Evolutionary conservation across 495 filamentous ascomycete species (phyloP).

Genomic region (Neurospora sp.): DNA sequence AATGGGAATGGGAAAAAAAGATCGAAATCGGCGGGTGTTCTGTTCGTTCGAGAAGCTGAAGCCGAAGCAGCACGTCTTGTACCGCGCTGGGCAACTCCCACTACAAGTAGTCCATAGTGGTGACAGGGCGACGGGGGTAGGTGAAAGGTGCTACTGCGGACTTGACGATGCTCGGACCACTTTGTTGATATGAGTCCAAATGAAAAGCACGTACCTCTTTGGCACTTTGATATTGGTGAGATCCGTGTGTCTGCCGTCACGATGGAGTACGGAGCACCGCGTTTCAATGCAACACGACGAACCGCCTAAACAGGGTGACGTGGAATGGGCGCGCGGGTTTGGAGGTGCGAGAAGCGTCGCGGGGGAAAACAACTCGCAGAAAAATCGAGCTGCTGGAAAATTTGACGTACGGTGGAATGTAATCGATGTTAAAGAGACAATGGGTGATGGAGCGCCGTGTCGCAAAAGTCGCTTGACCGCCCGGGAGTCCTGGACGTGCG

Average conservation of each 20-base stretch:
- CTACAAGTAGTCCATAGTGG: not conserved
- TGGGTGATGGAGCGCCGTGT: not conserved
- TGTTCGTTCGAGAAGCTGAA: not conserved
- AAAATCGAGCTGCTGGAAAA: not conserved
- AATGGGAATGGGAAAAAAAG: not conserved
- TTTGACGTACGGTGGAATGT: not conserved
- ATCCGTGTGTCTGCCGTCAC: not conserved
- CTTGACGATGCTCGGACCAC: not conserved
- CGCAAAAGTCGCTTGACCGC: not conserved
- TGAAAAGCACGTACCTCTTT: not conserved
- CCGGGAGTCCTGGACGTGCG: not conserved
- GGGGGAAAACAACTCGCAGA: not conserved
- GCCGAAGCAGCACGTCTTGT: not conserved
- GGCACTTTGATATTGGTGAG: not conserved
- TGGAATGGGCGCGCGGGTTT: not conserved
- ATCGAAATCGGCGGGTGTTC: not conserved
- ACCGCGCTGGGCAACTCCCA: not conserved
- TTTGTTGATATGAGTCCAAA: not conserved
- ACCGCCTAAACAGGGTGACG: not conserved
- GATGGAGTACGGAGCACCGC: not conserved
- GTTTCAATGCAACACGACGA: not conserved
- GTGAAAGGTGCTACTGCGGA: not conserved
- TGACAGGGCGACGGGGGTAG: not conserved
- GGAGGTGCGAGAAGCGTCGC: not conserved
- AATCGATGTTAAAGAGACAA: not conserved